phyloP scores from a whole-genome alignment of 805 yeast species.

The Schwanniomyces pseudopolymorphus region DNA sequence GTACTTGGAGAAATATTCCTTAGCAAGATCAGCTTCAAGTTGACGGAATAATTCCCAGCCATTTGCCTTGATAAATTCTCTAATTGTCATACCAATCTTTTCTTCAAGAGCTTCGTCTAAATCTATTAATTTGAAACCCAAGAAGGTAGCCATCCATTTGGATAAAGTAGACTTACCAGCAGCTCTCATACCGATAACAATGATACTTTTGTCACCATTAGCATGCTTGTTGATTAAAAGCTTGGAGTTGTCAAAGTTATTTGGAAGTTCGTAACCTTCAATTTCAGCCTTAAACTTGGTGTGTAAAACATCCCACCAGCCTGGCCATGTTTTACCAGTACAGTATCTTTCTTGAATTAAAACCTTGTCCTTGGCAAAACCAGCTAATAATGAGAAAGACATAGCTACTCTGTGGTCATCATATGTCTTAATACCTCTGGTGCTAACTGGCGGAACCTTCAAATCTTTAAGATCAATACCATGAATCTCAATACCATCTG shows the following conservation, averaged over 20 bases:
- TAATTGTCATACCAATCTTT: constrained; percentile 49
- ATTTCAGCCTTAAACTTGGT: constrained; percentile 61
- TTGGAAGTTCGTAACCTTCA: constrained; percentile 66
- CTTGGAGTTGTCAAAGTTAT: constrained; percentile 14
- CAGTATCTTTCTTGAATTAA: constrained; percentile 83
- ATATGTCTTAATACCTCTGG: constrained; percentile 68
- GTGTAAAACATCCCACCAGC: constrained; percentile 97
- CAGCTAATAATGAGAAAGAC: constrained; percentile 89
- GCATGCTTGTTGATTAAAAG: constrained; percentile 16
- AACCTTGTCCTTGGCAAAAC: constrained; percentile 62
- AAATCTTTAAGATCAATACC: constrained; percentile 60
- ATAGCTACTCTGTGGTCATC: constrained; percentile 98
- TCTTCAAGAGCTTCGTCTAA: constrained; percentile 72
- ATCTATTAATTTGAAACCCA: constrained; percentile 72
- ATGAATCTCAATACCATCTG: constrained; percentile 87
- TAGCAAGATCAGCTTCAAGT: constrained; percentile 58
- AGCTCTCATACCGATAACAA: constrained; percentile 96
- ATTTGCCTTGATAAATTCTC: constrained; percentile 55
- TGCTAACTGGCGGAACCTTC: constrained; percentile 49
- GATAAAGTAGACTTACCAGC: constrained; percentile 93
- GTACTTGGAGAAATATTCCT: constrained; percentile 43
- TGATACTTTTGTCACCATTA: constrained; percentile 56
- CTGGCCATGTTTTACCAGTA: constrained; percentile 99
- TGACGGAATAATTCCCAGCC: constrained; percentile 91
- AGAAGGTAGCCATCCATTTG: constrained; percentile 67